Percentiles rank a stretch among this genome's conserved stretches.
These are phyloP conservation scores for Setaria viridis DNA, from an alignment of 202 grass and related monocot genomes.

Conservation along the genomic window DNA sequence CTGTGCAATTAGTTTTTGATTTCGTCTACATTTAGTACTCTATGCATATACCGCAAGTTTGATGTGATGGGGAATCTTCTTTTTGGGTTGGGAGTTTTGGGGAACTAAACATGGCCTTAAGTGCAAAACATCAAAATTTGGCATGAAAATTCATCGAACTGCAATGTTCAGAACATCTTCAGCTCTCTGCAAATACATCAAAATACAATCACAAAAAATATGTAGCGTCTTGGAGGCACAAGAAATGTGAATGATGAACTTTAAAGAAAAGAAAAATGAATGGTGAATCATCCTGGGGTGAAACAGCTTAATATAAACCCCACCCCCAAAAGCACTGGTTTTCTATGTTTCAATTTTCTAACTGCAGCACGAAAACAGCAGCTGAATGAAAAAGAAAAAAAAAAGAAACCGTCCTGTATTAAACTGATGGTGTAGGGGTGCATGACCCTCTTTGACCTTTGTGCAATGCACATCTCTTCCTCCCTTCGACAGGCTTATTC, in stretches of 20 bases:
- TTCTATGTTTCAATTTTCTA: not conserved
- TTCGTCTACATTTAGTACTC: no score
- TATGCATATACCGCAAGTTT: no score
- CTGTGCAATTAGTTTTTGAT: no score
- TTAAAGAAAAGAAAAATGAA: constrained; percentile 13
- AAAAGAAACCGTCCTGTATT: not conserved
- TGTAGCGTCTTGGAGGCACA: not conserved
- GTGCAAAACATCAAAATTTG: not conserved
- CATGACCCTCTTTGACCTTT: constrained; percentile 60
- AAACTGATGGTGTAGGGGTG: constrained; percentile 1
- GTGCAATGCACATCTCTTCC: constrained; percentile 74
- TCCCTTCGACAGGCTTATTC: constrained; percentile 53
- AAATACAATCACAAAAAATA: not conserved
- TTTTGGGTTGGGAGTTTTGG: no score
- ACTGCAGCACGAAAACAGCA: constrained; percentile 10
- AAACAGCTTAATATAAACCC: not conserved
- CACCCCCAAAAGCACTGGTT: no score
- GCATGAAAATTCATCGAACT: not conserved
- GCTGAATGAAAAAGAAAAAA: not conserved
- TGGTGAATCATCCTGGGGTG: not conserved
- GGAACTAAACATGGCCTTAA: no score
- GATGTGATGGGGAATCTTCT: no score
- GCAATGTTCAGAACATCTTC: constrained; percentile 4
- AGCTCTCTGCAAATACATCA: not conserved
- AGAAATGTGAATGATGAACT: not conserved